A percentile compares a stretch with the other conserved stretches of the same genome.
Evolutionary conservation across 345 rosid species (phyloP).

Genomic region (Eucalyptus paniculata): DNA sequence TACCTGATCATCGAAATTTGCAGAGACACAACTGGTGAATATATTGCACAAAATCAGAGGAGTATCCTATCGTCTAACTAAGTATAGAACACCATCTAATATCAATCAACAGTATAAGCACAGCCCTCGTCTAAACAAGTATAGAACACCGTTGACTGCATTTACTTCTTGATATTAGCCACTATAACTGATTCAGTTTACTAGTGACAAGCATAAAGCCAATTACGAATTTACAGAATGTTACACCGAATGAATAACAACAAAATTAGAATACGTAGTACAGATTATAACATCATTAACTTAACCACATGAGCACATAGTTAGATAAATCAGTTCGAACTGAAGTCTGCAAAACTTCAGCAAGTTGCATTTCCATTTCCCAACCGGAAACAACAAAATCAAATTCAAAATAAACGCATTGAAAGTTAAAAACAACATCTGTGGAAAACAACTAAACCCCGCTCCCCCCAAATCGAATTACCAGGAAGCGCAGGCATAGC

Average conservation of each 20-base stretch:
- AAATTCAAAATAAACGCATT: not conserved
- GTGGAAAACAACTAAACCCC: not conserved
- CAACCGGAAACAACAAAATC: not conserved
- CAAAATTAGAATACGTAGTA: not conserved
- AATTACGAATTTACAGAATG: not conserved
- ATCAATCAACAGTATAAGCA: not conserved
- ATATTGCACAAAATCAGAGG: not conserved
- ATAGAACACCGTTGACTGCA: not conserved
- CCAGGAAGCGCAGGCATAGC: constrained; percentile 99
- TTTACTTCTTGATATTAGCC: not conserved
- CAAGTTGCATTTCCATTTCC: not conserved
- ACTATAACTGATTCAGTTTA: not conserved
- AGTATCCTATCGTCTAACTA: not conserved
- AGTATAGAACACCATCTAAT: not conserved
- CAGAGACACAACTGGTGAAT: not conserved
- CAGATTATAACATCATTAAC: not conserved
- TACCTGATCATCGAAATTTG: not conserved
- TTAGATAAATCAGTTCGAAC: not conserved
- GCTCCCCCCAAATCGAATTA: not conserved
- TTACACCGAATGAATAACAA: not conserved
- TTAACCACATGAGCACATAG: not conserved
- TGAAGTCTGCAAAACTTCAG: not conserved
- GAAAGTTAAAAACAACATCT: not conserved
- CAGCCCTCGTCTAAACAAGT: not conserved
- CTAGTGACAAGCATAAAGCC: not conserved